Conservation (phyloP, 2,329 filamentous ascomycete genomes). For the Pseudocercospora eumusae region DNA sequence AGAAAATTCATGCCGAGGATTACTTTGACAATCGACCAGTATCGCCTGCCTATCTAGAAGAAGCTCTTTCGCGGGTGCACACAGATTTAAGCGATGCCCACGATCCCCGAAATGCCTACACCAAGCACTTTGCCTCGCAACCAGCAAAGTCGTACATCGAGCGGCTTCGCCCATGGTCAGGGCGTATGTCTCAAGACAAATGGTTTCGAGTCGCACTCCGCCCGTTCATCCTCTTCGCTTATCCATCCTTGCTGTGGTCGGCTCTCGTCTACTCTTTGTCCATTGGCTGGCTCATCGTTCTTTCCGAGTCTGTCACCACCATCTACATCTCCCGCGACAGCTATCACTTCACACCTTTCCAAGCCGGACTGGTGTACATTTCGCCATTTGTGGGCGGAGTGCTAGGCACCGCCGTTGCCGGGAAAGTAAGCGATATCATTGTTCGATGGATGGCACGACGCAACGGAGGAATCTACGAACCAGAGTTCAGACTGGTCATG, state of each 20-base stretch:
- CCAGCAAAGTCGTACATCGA: conserved; percentile 71
- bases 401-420: conserved; percentile 87
- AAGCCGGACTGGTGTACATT: conserved; percentile 83
- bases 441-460: conserved; percentile 77
- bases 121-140: conserved; percentile 65
- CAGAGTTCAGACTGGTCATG: conserved; percentile 91
- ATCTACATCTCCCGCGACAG: conserved; percentile 69
- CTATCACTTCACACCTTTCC: conserved; percentile 80
- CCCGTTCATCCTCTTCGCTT: conserved; percentile 82
- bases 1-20: conserved; percentile 5
- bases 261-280: conserved; percentile 81
- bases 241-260: conserved; percentile 89
- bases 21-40: conserved; percentile 24
- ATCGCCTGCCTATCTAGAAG: conserved; percentile 15
- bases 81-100: conserved; percentile 5
- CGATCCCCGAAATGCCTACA: conserved; percentile 57
- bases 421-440: conserved; percentile 81
- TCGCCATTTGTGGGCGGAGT: conserved; percentile 87
- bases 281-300: conserved; percentile 91
- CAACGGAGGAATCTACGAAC: conserved; percentile 94
- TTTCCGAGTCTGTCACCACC: conserved; percentile 81
- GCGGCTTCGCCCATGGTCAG: conserved; percentile 75
- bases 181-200: conserved; percentile 72
- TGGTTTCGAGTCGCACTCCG: conserved; percentile 78
- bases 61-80: conserved; percentile 9